Evolutionary conservation across 495 filamentous ascomycete genomes (phyloP).

Genomic region (Thermothielavioides terrestris): DNA sequence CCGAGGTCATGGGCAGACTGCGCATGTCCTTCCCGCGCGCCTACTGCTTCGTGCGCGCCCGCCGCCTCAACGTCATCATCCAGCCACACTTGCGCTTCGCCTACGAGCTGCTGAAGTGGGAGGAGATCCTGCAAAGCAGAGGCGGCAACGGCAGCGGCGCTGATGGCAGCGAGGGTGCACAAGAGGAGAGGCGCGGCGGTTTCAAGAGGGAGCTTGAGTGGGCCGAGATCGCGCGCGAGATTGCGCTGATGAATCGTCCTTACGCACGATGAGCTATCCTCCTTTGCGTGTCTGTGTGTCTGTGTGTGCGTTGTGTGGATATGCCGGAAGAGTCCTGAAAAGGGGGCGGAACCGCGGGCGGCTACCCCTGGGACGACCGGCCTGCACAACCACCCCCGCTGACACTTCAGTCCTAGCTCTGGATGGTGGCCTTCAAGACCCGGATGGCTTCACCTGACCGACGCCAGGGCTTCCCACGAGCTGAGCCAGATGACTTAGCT

Average conservation of each 20-base stretch:
- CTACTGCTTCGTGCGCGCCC: slow-evolving; percentile 92
- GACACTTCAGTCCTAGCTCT: too few relatives aligned
- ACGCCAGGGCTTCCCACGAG: too few relatives aligned
- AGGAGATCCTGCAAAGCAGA: slow-evolving; percentile 50
- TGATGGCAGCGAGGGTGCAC: slow-evolving; percentile 20
- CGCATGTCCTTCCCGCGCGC: slow-evolving; percentile 81
- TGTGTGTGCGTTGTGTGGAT: too few relatives aligned
- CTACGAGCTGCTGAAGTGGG: slow-evolving; percentile 84
- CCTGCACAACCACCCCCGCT: too few relatives aligned
- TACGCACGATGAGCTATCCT: slow-evolving; percentile 48
- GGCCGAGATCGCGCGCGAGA: slow-evolving; percentile 77
- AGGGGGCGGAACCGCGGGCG: too few relatives aligned
- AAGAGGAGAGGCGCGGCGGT: slow-evolving; percentile 45
- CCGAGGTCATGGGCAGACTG: slow-evolving; percentile 82
- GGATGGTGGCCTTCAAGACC: too few relatives aligned
- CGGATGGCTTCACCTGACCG: too few relatives aligned
- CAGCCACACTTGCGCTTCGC: slow-evolving; percentile 54
- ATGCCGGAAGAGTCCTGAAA: too few relatives aligned
- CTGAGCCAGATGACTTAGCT: too few relatives aligned
- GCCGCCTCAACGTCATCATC: slow-evolving; percentile 65
- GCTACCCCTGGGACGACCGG: too few relatives aligned
- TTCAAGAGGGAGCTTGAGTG: slow-evolving; percentile 78
- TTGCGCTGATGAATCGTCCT: slow-evolving; percentile 94
- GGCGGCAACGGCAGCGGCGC: not conserved
- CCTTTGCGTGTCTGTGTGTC: not conserved